Base-by-base conservation (phyloP, 495 filamentous ascomycete species). In the Hypoxylon crocopeplum region DNA sequence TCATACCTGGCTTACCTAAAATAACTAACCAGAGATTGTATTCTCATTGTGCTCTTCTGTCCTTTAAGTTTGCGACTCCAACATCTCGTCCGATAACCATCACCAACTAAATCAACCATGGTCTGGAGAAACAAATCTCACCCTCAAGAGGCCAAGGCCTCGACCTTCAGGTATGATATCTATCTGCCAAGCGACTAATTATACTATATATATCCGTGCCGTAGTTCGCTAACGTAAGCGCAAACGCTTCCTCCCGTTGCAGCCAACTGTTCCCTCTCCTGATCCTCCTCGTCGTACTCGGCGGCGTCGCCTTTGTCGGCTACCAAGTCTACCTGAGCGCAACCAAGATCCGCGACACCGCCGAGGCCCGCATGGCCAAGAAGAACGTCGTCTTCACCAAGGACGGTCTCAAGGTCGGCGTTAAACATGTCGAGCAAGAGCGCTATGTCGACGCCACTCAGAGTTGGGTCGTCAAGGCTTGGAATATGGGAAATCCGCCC, bases 401-500 rank as follows among this genome's bases (percentile, higher is more conserved):
- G 72, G 91, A 95, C 56, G 93, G 93, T 11, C 76, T 93, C 77
- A 88, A 85, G 65, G 89, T 97, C 34, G 84, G 85, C 15, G 86
- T 96, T 40, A 89, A 88, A 77, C 82, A 93, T 55, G 63, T 92
- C 20, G 77, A 79, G 44, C 82, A 84, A 55, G 93, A 96, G 82
- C 82, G 83, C 17, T 93, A 95, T 74, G 84, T 88, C 66, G 92
- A 93, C 74, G 79, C 75, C 64, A 94, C 89, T 17, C 91, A 96
- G 78, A 89, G 85, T 75, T 88, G 87, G 65, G 77, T 91, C 36
- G 87, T 91, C 48, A 91, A 91, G 64, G 87, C 89, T 15, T 93
- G 88, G 88, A 90, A 92, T 66, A 75, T 89, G 56, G 83, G 73
- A 30, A 72, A 66, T 24, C 77, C 47, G 75, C 77, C 50, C 77